Evolutionary conservation across 2,329 filamentous ascomycete genomes (phyloP).

Genomic region (Cladosporium sphaerospermum): DNA sequence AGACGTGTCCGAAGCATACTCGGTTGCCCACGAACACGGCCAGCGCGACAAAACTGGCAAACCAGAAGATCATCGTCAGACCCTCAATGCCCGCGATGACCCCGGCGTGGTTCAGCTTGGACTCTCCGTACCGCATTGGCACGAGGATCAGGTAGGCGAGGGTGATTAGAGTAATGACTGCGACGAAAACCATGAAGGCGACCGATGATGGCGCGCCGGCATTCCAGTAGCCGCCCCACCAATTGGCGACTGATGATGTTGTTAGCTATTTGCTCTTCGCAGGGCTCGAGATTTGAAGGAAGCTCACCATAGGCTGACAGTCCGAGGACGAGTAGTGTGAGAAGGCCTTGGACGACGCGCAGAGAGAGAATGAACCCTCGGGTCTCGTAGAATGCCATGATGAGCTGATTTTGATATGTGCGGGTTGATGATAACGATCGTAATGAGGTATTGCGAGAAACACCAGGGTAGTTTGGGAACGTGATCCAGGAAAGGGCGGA

Average conservation of each 20-base stretch:
- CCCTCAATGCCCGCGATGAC: slow-evolving; percentile 62
- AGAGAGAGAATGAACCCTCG: slow-evolving; percentile 51
- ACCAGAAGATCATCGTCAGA: slow-evolving; percentile 82
- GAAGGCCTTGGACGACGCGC: slow-evolving; percentile 60
- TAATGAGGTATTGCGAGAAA: background rate
- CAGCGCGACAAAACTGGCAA: slow-evolving; percentile 74
- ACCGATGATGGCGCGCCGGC: slow-evolving; percentile 50
- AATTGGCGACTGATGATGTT: slow-evolving; percentile 49
- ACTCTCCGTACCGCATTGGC: slow-evolving; percentile 40
- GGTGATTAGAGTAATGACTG: slow-evolving; percentile 67
- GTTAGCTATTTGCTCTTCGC: background rate
- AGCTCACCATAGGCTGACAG: slow-evolving; percentile 64
- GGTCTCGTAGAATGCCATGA: slow-evolving; percentile 36
- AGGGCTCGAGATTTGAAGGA: background rate
- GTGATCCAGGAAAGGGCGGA: background rate
- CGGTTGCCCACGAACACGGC: slow-evolving; percentile 58
- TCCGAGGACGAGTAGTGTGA: slow-evolving; percentile 69
- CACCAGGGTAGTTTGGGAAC: no score
- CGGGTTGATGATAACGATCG: background rate
- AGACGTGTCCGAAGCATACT: slow-evolving; percentile 50
- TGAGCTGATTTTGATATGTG: background rate
- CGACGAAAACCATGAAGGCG: slow-evolving; percentile 74
- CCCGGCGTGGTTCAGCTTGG: slow-evolving; percentile 54
- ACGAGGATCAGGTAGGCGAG: slow-evolving; percentile 64
- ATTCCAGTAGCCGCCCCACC: slow-evolving; percentile 48